Evolutionary conservation across 371 early-diverging fungal species (phyloP), one percentile per base, ranked within the genome.

Genomic region (Mortierella sp.): DNA sequence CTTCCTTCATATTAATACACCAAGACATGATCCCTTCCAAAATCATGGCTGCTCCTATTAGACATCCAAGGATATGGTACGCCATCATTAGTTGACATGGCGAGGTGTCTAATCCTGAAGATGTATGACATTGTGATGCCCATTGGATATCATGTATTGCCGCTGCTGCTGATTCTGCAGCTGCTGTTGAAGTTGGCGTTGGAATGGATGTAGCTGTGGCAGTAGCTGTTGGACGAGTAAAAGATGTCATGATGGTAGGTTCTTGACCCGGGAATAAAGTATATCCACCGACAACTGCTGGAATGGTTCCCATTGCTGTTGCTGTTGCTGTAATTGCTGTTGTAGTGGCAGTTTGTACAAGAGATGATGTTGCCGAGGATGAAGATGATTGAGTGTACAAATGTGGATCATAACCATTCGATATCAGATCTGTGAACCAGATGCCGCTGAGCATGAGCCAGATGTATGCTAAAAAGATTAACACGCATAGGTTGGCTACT

Each of bases 61-160:
- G 8, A 58, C 28, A 58, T n/a, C 66, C 58, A 26, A 66, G 43
- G 20, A 66, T 12, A 28, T 58, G 59, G 28, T 43, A 66, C 10
- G 28, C 58, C 35, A 66, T 22, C 66, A 58, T 58, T 24, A 66
- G 47, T 45, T 66, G 45, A 37, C 66, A 66, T 26, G 58, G 58
- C 20, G 28, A 6, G 9, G 66, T 43, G 12, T 43, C 52, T 6
- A 57, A 20, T 20, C 66, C 66, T 55, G 14, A 37, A 20, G 66
- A n/a, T 14, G 66, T 58, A 40, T 58, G 66, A 43, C 66, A 66
- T 30, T 66, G 58, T 40, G 52, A 18, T 9, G 58, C 66, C 66
- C 66, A 66, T 24, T 32, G 43, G 5, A 40, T 22, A 1, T 58
- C 59, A 6, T 43, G 40, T 26, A 63, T 28, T 8, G 51, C 28